Conservation (phyloP, 352 stramenopile genomes). For the Pythium utonaiense region DNA sequence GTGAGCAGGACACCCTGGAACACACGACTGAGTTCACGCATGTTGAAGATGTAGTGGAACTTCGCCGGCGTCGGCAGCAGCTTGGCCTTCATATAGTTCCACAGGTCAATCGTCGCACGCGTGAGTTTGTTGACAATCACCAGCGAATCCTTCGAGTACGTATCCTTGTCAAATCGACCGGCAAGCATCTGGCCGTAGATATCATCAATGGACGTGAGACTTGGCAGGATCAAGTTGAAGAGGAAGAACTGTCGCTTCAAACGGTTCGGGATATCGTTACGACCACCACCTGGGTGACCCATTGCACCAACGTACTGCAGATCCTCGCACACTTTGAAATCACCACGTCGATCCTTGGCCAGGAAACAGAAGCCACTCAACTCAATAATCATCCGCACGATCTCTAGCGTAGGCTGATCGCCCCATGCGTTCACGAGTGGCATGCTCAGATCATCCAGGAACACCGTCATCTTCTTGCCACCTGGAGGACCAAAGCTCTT, state of each 20-base stretch:
- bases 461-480: slow-evolving; percentile 99
- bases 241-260: slow-evolving; percentile 99
- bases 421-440: slow-evolving; percentile 98
- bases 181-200: slow-evolving; percentile 99
- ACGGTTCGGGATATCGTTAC: slow-evolving; percentile 99
- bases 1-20: slow-evolving; percentile 98
- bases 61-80: slow-evolving; percentile 97
- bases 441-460: slow-evolving; percentile 98
- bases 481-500: slow-evolving; percentile 98
- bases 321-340: slow-evolving; percentile 98
- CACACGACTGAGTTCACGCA: slow-evolving; percentile 96
- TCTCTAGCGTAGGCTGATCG: slow-evolving; percentile 97
- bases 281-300: slow-evolving; percentile 94
- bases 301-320: slow-evolving; percentile 98
- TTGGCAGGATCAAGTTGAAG: slow-evolving; percentile 97
- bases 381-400: slow-evolving; percentile 97
- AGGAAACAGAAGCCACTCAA: slow-evolving; percentile 97
- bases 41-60: slow-evolving; percentile 99
- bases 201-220: slow-evolving; percentile 98
- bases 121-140: slow-evolving; percentile 93
- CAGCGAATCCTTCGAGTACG: slow-evolving; percentile 80
- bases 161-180: slow-evolving; percentile 90
- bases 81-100: slow-evolving; percentile 97
- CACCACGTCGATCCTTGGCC: slow-evolving; percentile 96
- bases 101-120: slow-evolving; percentile 94